Evolutionary conservation across 1,139 yeast genomes (phyloP).

Genomic region (Arxiozyma heterogenica): DNA sequence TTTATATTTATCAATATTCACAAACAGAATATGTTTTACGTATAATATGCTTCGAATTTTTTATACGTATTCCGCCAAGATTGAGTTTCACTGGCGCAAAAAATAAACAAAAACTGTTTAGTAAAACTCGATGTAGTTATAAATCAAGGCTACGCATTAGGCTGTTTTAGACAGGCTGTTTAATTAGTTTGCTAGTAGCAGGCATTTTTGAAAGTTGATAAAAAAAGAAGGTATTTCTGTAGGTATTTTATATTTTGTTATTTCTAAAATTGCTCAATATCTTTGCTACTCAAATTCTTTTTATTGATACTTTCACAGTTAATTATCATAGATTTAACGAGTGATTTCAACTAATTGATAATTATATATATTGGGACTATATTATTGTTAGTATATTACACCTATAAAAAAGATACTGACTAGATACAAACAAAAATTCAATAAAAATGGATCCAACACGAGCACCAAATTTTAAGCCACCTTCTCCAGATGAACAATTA

Average conservation of each 20-base stretch:
- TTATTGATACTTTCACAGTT: background rate
- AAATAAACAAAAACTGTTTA: background rate
- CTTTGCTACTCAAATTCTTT: too few relatives aligned
- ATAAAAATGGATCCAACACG: conserved; percentile 63
- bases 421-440: background rate
- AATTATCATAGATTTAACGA: background rate
- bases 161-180: too few relatives aligned
- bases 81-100: too few relatives aligned
- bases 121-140: background rate
- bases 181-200: background rate
- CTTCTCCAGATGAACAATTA: conserved; percentile 48
- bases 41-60: background rate
- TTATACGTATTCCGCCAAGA: background rate
- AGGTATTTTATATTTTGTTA: too few relatives aligned
- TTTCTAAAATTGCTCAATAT: background rate
- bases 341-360: background rate
- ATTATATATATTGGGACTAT: too few relatives aligned
- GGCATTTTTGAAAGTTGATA: background rate
- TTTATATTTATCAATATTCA: background rate
- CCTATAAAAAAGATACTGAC: background rate
- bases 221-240: background rate
- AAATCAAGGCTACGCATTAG: background rate
- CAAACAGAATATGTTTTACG: background rate
- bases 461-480: conserved; percentile 71
- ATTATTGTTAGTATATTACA: too few relatives aligned